phyloP scores from a whole-genome alignment of 345 rosid species.

The Gossypium stocksii region DNA sequence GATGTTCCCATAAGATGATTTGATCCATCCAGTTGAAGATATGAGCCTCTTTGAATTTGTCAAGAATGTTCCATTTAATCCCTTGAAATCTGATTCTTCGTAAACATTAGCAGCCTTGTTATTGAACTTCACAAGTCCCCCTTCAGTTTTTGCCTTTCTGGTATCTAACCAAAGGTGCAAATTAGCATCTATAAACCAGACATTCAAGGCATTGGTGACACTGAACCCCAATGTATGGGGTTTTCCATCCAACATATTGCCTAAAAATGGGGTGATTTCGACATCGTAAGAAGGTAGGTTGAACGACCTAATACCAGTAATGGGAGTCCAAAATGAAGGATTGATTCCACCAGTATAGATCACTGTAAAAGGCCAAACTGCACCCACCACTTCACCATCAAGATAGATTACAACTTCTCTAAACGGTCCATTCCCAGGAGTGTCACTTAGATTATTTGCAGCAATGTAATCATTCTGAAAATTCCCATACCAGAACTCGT shows the following conservation, averaged over 20 bases:
- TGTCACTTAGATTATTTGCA: constrained; percentile 45
- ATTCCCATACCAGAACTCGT: constrained; percentile 84
- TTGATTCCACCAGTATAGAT: constrained; percentile 77
- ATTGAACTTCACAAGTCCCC: constrained; percentile 42
- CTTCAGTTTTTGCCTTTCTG: constrained; percentile 40
- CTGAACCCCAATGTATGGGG: constrained; percentile 58
- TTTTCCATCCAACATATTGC: constrained; percentile 60
- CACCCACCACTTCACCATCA: constrained; percentile 56
- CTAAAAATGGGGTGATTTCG: constrained; percentile 67
- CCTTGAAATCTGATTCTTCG: constrained; percentile 34
- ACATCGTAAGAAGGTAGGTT: constrained; percentile 77
- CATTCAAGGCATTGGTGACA: constrained; percentile 72
- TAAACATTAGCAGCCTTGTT: constrained; percentile 28
- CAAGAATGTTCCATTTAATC: constrained; percentile 50
- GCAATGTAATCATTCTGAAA: constrained; percentile 59
- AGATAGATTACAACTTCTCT: constrained; percentile 75
- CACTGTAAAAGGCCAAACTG: constrained; percentile 87
- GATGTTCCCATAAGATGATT: constrained; percentile 62
- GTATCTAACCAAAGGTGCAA: constrained; percentile 80
- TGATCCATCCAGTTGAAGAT: constrained; percentile 51
- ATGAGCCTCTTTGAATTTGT: constrained; percentile 48
- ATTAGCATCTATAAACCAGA: constrained; percentile 82
- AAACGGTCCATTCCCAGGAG: constrained; percentile 82
- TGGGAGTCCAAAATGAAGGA: constrained; percentile 77
- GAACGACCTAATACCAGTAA: constrained; percentile 76